Evolutionary conservation across 2,329 filamentous ascomycete species (phyloP).

Genomic region (Neoarthrinium moseri): DNA sequence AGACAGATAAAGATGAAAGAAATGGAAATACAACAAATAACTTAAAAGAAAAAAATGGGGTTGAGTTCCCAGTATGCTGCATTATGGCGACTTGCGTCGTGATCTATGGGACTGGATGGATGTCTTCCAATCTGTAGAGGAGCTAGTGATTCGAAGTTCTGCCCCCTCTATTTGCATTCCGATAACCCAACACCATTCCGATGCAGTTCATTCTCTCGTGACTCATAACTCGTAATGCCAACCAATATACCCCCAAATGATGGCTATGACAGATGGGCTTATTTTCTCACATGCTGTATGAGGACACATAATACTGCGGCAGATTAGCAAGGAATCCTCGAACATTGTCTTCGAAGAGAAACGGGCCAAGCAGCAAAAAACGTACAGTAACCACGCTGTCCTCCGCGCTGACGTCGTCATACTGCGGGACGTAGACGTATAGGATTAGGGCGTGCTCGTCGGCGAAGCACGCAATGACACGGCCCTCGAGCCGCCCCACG

Average conservation of each 20-base stretch:
- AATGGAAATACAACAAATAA: no score
- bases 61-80: no score
- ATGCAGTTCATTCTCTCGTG: background rate
- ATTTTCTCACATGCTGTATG: constrained; percentile 24
- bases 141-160: no score
- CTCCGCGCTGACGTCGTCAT: constrained; percentile 63
- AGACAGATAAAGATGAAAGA: no score
- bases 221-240: background rate
- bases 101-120: no score
- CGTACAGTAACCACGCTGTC: constrained; percentile 76
- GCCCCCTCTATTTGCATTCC: no score
- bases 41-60: no score
- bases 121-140: no score
- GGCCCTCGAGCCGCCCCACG: constrained; percentile 82
- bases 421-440: constrained; percentile 76
- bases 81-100: no score
- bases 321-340: constrained; percentile 10
- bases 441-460: constrained; percentile 78
- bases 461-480: constrained; percentile 89
- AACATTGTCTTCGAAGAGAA: background rate
- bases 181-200: background rate
- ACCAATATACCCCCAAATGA: no score
- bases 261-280: no score
- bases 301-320: constrained; percentile 29
- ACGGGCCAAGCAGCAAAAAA: constrained; percentile 11